A percentile compares a stretch with the other conserved stretches of the same genome.
Conservation (phyloP, 2,329 filamentous ascomycete genomes). For the Ascochyta clinopodiicola region DNA sequence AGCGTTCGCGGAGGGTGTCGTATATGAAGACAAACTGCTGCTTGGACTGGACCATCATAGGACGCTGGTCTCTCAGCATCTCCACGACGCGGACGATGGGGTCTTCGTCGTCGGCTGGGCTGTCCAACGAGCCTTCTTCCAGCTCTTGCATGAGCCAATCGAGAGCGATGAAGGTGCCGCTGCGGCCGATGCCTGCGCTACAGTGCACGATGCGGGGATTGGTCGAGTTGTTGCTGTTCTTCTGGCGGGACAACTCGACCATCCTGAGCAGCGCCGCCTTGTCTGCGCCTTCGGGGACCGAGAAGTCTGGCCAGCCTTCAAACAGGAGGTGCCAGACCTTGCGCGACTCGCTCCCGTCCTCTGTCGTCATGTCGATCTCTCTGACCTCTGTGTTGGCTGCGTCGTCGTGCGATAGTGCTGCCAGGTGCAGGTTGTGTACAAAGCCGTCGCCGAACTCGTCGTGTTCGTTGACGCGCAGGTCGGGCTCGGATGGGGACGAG, state of each 20-base stretch:
- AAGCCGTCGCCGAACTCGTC: constrained; percentile 71
- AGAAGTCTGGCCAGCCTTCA: constrained; percentile 88
- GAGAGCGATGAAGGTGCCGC: constrained; percentile 94
- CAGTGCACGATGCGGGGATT: constrained; percentile 76
- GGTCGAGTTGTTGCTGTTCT: constrained; percentile 53
- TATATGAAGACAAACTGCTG: constrained; percentile 88
- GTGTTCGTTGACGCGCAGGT: constrained; percentile 64
- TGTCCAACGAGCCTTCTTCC: constrained; percentile 71
- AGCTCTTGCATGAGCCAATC: constrained; percentile 88
- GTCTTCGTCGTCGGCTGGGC: constrained; percentile 61
- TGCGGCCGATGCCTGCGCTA: constrained; percentile 91
- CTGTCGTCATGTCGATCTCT: constrained; percentile 64
- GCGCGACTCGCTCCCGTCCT: constrained; percentile 61
- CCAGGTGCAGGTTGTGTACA: constrained; percentile 70
- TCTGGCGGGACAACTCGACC: constrained; percentile 70
- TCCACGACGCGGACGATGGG: constrained; percentile 82
- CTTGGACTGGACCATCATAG: constrained; percentile 94
- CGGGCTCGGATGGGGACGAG: constrained; percentile 45
- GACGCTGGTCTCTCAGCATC: constrained; percentile 80
- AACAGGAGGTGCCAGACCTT: constrained; percentile 86
- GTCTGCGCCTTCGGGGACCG: constrained; percentile 74
- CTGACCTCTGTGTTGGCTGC: constrained; percentile 72
- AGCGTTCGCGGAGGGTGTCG: constrained; percentile 77
- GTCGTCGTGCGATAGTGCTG: constrained; percentile 61
- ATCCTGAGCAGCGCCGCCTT: constrained; percentile 72